Conservation (phyloP, 306 rosid genomes). For the Elaeagnus macrophylla region DNA sequence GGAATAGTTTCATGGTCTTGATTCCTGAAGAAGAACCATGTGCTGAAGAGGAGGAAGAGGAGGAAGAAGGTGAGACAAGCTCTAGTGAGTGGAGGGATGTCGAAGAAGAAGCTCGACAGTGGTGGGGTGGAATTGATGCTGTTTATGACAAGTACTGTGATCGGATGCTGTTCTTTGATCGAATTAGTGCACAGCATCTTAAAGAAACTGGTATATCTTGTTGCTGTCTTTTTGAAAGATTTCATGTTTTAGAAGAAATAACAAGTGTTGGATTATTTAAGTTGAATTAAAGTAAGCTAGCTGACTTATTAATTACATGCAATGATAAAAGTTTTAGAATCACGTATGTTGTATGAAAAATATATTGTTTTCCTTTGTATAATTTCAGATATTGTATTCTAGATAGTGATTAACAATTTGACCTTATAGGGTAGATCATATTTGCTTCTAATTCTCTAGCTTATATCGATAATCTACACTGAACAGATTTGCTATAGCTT, state of each 20-base stretch:
- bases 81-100: conserved; percentile 89
- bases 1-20: conserved; percentile 90
- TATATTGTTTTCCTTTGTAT: too few species aligned
- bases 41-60: conserved; percentile 70
- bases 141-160: conserved; percentile 76
- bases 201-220: conserved; percentile 37
- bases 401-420: too few species aligned
- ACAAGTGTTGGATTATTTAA: too few species aligned
- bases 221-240: neutral
- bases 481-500: too few species aligned
- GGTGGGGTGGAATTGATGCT: conserved; percentile 97
- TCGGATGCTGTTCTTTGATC: conserved; percentile 76
- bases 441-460: too few species aligned
- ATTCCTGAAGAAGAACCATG: conserved; percentile 90
- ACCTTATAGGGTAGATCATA: too few species aligned
- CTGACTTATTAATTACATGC: too few species aligned
- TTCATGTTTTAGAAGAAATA: neutral
- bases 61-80: conserved; percentile 42
- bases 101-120: conserved; percentile 87
- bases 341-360: too few species aligned
- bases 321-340: too few species aligned
- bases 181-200: conserved; percentile 54
- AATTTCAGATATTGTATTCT: too few species aligned
- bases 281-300: too few species aligned
- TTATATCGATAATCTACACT: too few species aligned